Conservation (phyloP, 2,329 filamentous ascomycete species). For the Chaetomiaceae sp. region DNA sequence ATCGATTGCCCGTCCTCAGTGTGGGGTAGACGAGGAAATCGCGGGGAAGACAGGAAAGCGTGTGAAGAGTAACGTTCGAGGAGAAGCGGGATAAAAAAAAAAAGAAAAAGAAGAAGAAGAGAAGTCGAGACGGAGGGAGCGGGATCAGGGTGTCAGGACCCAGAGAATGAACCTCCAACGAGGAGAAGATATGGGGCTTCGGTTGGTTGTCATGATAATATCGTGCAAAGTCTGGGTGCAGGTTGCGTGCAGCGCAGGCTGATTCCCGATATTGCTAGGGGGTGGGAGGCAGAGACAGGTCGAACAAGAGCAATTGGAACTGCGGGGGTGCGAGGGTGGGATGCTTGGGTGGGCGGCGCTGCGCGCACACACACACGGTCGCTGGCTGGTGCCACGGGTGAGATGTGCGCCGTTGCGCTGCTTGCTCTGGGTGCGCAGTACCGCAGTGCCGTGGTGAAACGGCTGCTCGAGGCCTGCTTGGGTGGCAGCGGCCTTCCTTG, state of each 20-base stretch:
- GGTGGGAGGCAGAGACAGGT: slow-evolving; percentile 13
- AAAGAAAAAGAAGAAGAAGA: slow-evolving; percentile 15
- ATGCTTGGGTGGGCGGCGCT: slow-evolving; percentile 5
- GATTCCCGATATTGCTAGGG: slow-evolving; percentile 23
- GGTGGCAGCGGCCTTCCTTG: slow-evolving; percentile 16
- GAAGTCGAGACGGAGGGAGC: slow-evolving; percentile 19
- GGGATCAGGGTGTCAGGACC: slow-evolving; percentile 39
- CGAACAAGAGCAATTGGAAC: slow-evolving; percentile 10
- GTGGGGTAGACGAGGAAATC: slow-evolving; percentile 26
- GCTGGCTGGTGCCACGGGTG: slow-evolving; percentile 17
- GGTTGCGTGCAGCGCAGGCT: slow-evolving; percentile 23
- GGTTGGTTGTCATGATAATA: slow-evolving; percentile 45
- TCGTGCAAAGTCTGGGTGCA: slow-evolving; percentile 29
- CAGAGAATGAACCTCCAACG: slow-evolving; percentile 42
- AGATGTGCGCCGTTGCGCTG: slow-evolving; percentile 22
- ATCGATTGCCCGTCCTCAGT: slow-evolving; percentile 24
- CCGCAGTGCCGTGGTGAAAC: too few species aligned
- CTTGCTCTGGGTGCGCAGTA: slow-evolving; percentile 1
- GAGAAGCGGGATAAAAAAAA: slow-evolving; percentile 9
- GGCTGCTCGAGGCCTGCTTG: slow-evolving; percentile 18
- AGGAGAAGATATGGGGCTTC: slow-evolving; percentile 38
- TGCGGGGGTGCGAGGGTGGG: slow-evolving; percentile 7
- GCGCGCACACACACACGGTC: slow-evolving; percentile 6
- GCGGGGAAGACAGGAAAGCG: slow-evolving; percentile 11
- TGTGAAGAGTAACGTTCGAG: neutral